Percentiles rank a stretch among this genome's conserved stretches.
Conservation (phyloP, 352 stramenopile genomes). For the Plasmopara halstedii region DNA sequence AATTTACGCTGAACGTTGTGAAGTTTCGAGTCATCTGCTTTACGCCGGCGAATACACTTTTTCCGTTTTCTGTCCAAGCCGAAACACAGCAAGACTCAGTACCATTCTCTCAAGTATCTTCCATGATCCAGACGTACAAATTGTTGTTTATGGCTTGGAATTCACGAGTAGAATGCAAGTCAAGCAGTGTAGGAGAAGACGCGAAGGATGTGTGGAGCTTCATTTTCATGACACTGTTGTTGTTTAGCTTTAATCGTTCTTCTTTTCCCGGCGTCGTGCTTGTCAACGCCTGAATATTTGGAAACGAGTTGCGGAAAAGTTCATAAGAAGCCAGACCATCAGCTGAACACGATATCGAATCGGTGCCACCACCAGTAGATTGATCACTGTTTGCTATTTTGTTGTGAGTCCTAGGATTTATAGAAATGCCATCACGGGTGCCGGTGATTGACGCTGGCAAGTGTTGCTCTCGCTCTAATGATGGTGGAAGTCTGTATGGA, state of each 20-base stretch:
- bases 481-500: slow-evolving; percentile 47
- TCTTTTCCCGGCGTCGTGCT: slow-evolving; percentile 56
- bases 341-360: slow-evolving; percentile 28
- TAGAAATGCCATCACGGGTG: background rate
- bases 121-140: slow-evolving; percentile 29
- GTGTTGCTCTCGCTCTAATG: slow-evolving; percentile 28
- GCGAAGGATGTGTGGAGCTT: slow-evolving; percentile 64
- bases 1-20: slow-evolving; percentile 63
- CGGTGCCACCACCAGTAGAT: slow-evolving; percentile 13
- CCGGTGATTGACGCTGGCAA: background rate
- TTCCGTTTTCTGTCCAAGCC: slow-evolving; percentile 51
- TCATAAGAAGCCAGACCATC: slow-evolving; percentile 14
- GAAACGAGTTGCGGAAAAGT: slow-evolving; percentile 48
- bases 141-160: slow-evolving; percentile 82
- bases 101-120: background rate
- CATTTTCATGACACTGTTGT: slow-evolving; percentile 65
- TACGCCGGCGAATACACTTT: slow-evolving; percentile 45
- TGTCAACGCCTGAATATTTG: slow-evolving; percentile 73
- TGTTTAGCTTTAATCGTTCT: slow-evolving; percentile 54
- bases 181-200: slow-evolving; percentile 18
- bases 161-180: slow-evolving; percentile 44
- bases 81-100: slow-evolving; percentile 2
- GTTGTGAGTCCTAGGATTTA: background rate
- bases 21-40: slow-evolving; percentile 37
- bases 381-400: background rate